These are phyloP conservation scores for Lactifluus piperatus DNA, from an alignment of 768 basidiomycete genomes.

Conservation along the genomic window DNA sequence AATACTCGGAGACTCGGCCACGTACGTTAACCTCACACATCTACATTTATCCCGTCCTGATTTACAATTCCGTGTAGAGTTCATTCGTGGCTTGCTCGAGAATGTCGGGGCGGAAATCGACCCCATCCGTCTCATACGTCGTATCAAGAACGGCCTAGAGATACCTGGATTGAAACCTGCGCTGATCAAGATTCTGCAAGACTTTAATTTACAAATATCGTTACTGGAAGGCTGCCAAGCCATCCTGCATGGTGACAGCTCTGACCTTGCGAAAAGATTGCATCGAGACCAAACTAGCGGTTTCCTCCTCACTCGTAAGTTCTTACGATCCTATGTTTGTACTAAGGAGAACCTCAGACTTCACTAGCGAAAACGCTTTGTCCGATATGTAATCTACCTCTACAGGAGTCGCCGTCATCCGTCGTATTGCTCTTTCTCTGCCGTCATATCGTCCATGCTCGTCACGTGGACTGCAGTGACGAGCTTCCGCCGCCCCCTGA, in stretches of 20 bases:
- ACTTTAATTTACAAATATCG: constrained; percentile 91
- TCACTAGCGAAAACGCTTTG: constrained; percentile 55
- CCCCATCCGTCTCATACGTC: constrained; percentile 85
- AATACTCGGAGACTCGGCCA: constrained; percentile 90
- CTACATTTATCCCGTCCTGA: not conserved
- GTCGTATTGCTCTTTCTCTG: constrained; percentile 77
- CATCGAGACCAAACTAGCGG: constrained; percentile 74
- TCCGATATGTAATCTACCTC: constrained; percentile 51
- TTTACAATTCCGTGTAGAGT: constrained; percentile 41
- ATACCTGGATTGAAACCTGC: constrained; percentile 93
- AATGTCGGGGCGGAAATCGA: constrained; percentile 96
- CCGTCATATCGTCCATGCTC: constrained; percentile 78
- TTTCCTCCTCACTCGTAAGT: constrained; percentile 64
- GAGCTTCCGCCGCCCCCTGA: constrained; percentile 56
- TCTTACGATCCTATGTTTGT: constrained; percentile 8
- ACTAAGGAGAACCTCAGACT: not conserved
- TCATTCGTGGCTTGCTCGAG: constrained; percentile 91
- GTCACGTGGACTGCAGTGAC: constrained; percentile 61
- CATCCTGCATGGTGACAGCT: constrained; percentile 78
- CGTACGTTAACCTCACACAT: constrained; percentile 42
- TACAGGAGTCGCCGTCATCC: constrained; percentile 50
- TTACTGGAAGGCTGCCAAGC: constrained; percentile 87
- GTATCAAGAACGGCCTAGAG: constrained; percentile 93
- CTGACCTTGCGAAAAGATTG: constrained; percentile 56
- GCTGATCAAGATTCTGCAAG: constrained; percentile 92